Conservation (phyloP, 768 basidiomycete species). For the Butyriboletus loyo region DNA sequence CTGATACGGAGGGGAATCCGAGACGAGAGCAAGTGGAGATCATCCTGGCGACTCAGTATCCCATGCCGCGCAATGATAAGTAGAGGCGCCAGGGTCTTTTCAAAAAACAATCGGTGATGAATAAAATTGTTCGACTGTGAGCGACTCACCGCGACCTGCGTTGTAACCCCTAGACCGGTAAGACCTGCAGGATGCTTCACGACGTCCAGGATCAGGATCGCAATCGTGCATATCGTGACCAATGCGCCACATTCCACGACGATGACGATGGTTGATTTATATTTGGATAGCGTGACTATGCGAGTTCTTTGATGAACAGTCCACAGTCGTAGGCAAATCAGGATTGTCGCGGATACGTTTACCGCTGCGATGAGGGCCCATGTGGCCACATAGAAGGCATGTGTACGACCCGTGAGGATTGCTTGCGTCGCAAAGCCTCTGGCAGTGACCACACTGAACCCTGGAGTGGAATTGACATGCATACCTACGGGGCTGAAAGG, state of each 20-base stretch:
- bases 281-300: conserved; percentile 2
- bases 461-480: background rate
- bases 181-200: conserved; percentile 2
- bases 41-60: conserved; percentile 1
- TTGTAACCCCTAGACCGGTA: conserved; percentile 17
- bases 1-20: conserved; percentile 15
- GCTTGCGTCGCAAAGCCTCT: conserved; percentile 5
- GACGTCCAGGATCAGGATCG: conserved; percentile 14
- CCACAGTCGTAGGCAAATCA: conserved; percentile 20
- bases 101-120: background rate
- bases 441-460: conserved; percentile 5
- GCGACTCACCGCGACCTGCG: conserved; percentile 19
- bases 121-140: background rate
- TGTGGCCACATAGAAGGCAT: conserved; percentile 6
- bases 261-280: conserved; percentile 16
- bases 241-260: conserved; percentile 23
- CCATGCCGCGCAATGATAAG: conserved; percentile 19
- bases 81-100: conserved; percentile 13
- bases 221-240: conserved; percentile 13
- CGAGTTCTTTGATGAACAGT: background rate
- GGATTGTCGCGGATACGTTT: conserved; percentile 14
- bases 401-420: background rate
- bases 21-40: background rate
- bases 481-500: background rate
- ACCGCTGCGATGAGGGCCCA: conserved; percentile 18